These are phyloP conservation scores for Xylaria hypoxylon DNA, from an alignment of 2,329 filamentous ascomycete species.

Conservation along the genomic window DNA sequence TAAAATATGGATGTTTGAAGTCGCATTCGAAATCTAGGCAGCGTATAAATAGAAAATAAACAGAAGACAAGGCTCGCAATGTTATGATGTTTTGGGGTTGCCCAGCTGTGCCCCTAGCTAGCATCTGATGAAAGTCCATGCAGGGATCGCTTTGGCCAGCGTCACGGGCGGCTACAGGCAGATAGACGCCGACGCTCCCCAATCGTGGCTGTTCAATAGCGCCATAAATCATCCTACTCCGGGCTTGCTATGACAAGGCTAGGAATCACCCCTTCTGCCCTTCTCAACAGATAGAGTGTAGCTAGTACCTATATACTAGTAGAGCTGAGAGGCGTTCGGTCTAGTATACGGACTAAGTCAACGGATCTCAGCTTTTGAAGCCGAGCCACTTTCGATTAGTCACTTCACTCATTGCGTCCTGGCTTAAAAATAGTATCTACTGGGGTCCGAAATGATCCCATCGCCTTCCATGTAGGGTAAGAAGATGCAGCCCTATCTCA, in stretches of 20 bases:
- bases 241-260: constrained; percentile 9
- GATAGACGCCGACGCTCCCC: constrained; percentile 24
- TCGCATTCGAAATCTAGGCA: background rate
- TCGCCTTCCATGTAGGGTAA: constrained; percentile 21
- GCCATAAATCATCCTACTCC: constrained; percentile 9
- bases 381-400: background rate
- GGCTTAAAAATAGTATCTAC: background rate
- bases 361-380: no score
- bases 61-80: background rate
- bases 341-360: no score
- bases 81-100: constrained; percentile 3
- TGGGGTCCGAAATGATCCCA: background rate
- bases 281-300: background rate
- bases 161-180: constrained; percentile 25
- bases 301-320: no score
- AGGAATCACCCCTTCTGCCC: background rate
- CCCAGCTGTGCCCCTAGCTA: constrained; percentile 5
- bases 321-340: no score
- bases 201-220: constrained; percentile 4
- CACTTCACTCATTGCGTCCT: background rate
- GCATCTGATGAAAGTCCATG: constrained; percentile 24
- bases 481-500: background rate
- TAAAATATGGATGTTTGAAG: background rate
- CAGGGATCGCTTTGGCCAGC: constrained; percentile 31
- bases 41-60: background rate